phyloP scores from a whole-genome alignment of 805 yeast genomes.

The Candida railenensis region DNA sequence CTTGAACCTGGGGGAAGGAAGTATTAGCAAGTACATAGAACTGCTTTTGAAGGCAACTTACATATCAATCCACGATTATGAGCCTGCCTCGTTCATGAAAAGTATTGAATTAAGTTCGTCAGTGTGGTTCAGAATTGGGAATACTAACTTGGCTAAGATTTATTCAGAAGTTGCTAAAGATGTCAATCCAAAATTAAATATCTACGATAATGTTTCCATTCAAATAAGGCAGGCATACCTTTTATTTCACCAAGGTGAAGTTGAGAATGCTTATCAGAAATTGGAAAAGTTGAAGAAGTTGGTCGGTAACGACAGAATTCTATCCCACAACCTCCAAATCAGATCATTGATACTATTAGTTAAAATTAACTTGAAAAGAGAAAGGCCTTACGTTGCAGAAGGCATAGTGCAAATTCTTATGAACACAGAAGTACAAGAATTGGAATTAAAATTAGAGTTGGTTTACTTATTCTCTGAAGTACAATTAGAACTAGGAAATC shows the following conservation, averaged over 20 bases:
- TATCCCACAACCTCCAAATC: constrained; percentile 41
- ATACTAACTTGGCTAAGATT: constrained; percentile 42
- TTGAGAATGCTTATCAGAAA: constrained; percentile 35
- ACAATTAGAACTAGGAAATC: constrained; percentile 31
- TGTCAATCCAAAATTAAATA: constrained; percentile 30
- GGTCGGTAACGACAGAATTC: constrained; percentile 31
- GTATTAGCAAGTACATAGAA: constrained; percentile 45
- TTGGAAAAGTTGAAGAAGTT: constrained; percentile 29
- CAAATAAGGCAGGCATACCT: constrained; percentile 39
- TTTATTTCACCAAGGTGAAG: constrained; percentile 36
- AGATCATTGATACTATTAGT: constrained; percentile 40
- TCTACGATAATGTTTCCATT: constrained; percentile 39
- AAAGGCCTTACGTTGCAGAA: constrained; percentile 33
- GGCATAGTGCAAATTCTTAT: constrained; percentile 29
- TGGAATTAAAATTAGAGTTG: constrained; percentile 29
- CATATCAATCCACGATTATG: constrained; percentile 50
- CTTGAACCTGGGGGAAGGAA: constrained; percentile 49
- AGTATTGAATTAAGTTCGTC: constrained; percentile 45
- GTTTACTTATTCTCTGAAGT: constrained; percentile 25
- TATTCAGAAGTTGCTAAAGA: constrained; percentile 49
- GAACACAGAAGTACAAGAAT: constrained; percentile 28
- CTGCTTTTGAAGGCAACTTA: constrained; percentile 57
- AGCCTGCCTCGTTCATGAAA: constrained; percentile 41
- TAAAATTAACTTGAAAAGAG: constrained; percentile 35
- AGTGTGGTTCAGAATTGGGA: constrained; percentile 55